Evolutionary conservation across 306 rosid genomes (phyloP).

Genomic region (Cicer pinnatifidum): DNA sequence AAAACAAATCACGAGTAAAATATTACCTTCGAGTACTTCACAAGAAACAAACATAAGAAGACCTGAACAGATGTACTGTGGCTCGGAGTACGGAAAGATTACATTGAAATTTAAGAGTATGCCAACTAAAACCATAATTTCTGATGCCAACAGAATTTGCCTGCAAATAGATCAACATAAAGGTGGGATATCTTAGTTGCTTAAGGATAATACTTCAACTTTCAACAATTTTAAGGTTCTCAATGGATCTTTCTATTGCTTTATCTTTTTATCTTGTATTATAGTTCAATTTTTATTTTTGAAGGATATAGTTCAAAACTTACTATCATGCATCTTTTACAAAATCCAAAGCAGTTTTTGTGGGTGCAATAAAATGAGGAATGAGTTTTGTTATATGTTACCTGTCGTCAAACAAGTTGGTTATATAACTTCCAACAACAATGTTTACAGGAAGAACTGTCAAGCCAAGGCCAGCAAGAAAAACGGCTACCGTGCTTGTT

Average conservation of each 20-base stretch:
- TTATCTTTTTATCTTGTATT: neutral
- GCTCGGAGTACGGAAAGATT: slow-evolving; percentile 63
- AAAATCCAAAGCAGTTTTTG: slow-evolving; percentile 32
- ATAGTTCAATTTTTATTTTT: neutral
- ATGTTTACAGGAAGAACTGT: slow-evolving; percentile 94
- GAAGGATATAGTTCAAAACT: neutral
- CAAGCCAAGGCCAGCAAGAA: slow-evolving; percentile 90
- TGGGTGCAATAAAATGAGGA: slow-evolving; percentile 34
- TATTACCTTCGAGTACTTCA: slow-evolving; percentile 98
- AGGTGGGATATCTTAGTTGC: slow-evolving; percentile 20
- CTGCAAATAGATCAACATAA: slow-evolving; percentile 48
- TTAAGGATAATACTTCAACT: slow-evolving; percentile 28
- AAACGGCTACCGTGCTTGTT: slow-evolving; percentile 81
- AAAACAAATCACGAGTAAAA: slow-evolving; percentile 27
- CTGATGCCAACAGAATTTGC: slow-evolving; percentile 85
- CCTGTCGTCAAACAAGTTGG: slow-evolving; percentile 99
- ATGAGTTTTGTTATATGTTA: slow-evolving; percentile 42
- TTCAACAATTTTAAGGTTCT: slow-evolving; percentile 24
- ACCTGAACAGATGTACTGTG: slow-evolving; percentile 89
- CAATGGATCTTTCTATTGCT: slow-evolving; percentile 9
- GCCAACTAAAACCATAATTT: slow-evolving; percentile 77
- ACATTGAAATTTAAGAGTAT: slow-evolving; percentile 73
- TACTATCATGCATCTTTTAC: slow-evolving; percentile 7
- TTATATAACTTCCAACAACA: slow-evolving; percentile 83
- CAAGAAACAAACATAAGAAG: slow-evolving; percentile 93